Base-by-base conservation (phyloP, 2,329 filamentous ascomycete genomes). In the Dothidotthia symphoricarpi region DNA sequence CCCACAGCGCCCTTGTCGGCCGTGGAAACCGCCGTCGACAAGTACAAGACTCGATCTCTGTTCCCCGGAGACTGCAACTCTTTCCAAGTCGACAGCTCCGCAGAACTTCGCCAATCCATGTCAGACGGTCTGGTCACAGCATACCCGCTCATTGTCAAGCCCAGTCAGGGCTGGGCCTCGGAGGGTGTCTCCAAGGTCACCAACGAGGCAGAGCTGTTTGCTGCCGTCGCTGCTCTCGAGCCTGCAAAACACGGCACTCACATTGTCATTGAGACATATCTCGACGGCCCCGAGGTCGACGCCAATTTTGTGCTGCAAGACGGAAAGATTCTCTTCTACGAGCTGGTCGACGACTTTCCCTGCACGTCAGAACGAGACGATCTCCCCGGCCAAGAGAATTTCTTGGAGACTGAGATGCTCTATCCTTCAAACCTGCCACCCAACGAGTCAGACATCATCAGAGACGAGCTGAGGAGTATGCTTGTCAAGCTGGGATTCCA, bases 101-200 rank as follows among this genome's bases (percentile, higher is more conserved):
- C 16, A 25, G 28, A 31, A 38, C 28, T 32, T 38, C 28, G 35
- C 17, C 16, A 31, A 31, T 31, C 17, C 28, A 24, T 26, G n/a
- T 28, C 32, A 35, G 22, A 26, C 15, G n/a, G n/a, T n/a, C n/a
- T n/a, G n/a, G n/a, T n/a, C n/a, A 36, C 8, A 16, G 22, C 3
- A 16, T 40, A 31, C 31, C 43, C 43, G 3, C 34, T 68, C 6
- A 61, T 70, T 27, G 59, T 69, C 13, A 70, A 71, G 49, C 68
- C 69, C 0, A 59, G 53, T 22, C 48, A 38, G 1, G 68, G 66
- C 3, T 63, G 62, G 52, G 47, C 42, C 27, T 59, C 49, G 10
- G 57, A 66, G 17, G 53, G 66, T 13, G 68, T 71, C 6, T 41
- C 43, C 25, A 63, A 57, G 34, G 63, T 63, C 4, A 26, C 49